These are phyloP conservation scores for Mucor circinelloides DNA, from an alignment of 371 early-diverging fungal genomes.

Conservation along the genomic window DNA sequence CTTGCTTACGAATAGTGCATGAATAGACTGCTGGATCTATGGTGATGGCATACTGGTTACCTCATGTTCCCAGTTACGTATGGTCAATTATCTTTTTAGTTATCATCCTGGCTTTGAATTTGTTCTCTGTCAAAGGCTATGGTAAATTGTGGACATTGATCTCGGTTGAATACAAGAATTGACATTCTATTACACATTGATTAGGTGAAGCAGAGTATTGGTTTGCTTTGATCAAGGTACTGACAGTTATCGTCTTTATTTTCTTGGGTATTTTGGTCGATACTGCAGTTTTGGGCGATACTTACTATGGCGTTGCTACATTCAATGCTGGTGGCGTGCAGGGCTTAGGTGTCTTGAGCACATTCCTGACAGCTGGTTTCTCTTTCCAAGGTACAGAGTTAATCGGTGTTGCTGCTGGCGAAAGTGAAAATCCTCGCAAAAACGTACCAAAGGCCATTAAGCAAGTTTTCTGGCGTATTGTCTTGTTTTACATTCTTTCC, in stretches of 20 bases:
- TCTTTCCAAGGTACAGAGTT: constrained; percentile 85
- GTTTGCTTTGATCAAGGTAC: constrained; percentile 69
- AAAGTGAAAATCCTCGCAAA: constrained; percentile 71
- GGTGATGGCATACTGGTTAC: constrained; percentile 71
- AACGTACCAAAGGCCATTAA: constrained; percentile 60
- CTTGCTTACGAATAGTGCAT: background rate
- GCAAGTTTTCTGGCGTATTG: constrained; percentile 55
- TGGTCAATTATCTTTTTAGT: constrained; percentile 54
- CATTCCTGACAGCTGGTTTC: constrained; percentile 81
- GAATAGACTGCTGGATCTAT: constrained; percentile 35
- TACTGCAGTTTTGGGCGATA: constrained; percentile 50
- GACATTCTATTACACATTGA: background rate
- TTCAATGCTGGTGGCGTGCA: constrained; percentile 36
- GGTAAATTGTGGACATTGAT: constrained; percentile 22
- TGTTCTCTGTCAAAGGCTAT: constrained; percentile 58
- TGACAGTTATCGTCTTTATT: constrained; percentile 69
- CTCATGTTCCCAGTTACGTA: constrained; percentile 53
- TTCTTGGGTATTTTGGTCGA: constrained; percentile 65
- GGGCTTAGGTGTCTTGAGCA: constrained; percentile 38
- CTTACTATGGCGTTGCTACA: constrained; percentile 29
- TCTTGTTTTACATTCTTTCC: constrained; percentile 66
- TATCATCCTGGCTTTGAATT: constrained; percentile 49
- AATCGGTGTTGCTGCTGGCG: constrained; percentile 78
- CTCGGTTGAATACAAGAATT: background rate
- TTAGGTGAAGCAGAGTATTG: constrained; percentile 64